Evolutionary conservation across 257 asterid genomes (phyloP).

Genomic region (Cruciata laevipes): DNA sequence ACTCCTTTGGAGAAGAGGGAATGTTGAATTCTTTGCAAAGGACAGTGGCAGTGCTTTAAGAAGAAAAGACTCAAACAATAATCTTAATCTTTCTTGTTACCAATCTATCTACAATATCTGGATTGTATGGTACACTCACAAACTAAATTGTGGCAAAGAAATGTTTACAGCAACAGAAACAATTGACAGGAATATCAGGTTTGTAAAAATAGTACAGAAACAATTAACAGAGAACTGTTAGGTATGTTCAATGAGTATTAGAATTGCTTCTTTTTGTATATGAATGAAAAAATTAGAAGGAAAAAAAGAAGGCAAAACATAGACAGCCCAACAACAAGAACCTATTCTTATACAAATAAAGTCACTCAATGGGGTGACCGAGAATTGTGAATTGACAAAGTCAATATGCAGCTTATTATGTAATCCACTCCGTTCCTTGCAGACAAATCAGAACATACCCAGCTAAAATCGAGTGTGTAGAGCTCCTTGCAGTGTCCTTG

Average conservation of each 20-base stretch:
- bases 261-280: constrained; percentile 1
- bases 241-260: not conserved
- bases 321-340: constrained; percentile 2
- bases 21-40: too few species aligned
- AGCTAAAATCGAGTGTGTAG: constrained; percentile 60
- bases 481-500: constrained; percentile 53
- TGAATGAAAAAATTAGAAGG: not conserved
- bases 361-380: constrained; percentile 15
- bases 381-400: constrained; percentile 21
- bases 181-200: not conserved
- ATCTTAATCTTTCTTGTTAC: too few species aligned
- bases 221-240: not conserved
- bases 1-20: too few species aligned
- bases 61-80: too few species aligned
- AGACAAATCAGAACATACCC: constrained; percentile 38
- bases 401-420: constrained; percentile 18
- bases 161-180: not conserved
- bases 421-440: constrained; percentile 30
- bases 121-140: not conserved
- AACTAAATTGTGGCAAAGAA: too few species aligned
- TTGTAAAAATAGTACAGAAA: not conserved
- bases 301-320: not conserved
- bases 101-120: too few species aligned
- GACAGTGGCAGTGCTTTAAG: too few species aligned
- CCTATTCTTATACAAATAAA: constrained; percentile 2